phyloP scores from a whole-genome alignment of 192 early-diverging fungal genomes.

The Lobosporangium transversale region DNA sequence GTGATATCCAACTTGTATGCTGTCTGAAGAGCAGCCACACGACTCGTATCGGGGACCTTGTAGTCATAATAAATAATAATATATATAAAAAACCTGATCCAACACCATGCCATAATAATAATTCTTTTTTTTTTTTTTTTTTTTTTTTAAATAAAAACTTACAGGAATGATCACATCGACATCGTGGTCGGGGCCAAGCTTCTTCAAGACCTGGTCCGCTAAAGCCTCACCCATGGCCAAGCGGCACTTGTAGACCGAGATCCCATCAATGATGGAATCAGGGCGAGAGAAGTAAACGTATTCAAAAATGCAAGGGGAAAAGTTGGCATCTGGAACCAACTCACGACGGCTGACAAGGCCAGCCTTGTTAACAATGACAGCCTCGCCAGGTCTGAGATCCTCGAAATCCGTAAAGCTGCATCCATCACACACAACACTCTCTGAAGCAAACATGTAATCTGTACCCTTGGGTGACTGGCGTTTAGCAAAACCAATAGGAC shows the following conservation, averaged over 20 bases:
- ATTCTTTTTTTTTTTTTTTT: no score
- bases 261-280: slow-evolving; percentile 97
- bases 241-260: slow-evolving; percentile 98
- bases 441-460: slow-evolving; percentile 99
- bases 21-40: slow-evolving; percentile 93
- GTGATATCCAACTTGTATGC: slow-evolving; percentile 88
- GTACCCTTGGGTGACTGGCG: slow-evolving; percentile 73
- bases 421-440: slow-evolving; percentile 93
- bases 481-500: slow-evolving; percentile 93
- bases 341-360: slow-evolving; percentile 71
- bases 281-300: slow-evolving; percentile 99
- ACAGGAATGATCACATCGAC: slow-evolving; percentile 99
- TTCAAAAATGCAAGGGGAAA: slow-evolving; percentile 99
- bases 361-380: slow-evolving; percentile 88
- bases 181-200: slow-evolving; percentile 81
- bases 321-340: slow-evolving; percentile 59
- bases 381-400: slow-evolving; percentile 95
- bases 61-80: background rate
- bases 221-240: slow-evolving; percentile 98
- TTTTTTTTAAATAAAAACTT: slow-evolving; percentile 39
- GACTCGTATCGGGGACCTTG: slow-evolving; percentile 94
- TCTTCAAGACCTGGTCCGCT: slow-evolving; percentile 81
- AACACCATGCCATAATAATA: background rate
- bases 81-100: background rate
- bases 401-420: slow-evolving; percentile 90